Conservation (phyloP, 805 yeast species). For the Candida ortonii region DNA sequence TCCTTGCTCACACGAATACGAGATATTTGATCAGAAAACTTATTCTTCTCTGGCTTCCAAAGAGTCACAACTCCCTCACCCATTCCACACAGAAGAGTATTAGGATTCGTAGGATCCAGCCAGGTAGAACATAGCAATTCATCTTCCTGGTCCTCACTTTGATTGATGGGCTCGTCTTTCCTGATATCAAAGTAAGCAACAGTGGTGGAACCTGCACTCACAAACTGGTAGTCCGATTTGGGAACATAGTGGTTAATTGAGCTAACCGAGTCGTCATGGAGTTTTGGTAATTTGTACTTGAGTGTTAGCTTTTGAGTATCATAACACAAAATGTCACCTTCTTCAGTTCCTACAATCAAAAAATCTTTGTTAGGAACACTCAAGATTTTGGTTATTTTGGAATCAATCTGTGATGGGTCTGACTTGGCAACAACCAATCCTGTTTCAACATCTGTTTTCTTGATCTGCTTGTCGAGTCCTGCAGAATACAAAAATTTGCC, state of each 20-base stretch:
- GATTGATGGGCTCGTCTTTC: constrained; percentile 50
- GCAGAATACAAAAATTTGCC: constrained; percentile 62
- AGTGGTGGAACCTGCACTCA: constrained; percentile 80
- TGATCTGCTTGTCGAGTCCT: constrained; percentile 78
- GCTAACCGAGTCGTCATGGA: constrained; percentile 78
- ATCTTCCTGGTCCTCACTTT: constrained; percentile 90
- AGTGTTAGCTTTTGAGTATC: constrained; percentile 50
- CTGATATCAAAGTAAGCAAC: constrained; percentile 76
- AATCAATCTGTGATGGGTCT: constrained; percentile 13
- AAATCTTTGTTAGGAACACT: constrained; percentile 47
- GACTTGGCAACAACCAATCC: constrained; percentile 72
- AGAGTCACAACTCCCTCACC: constrained; percentile 85
- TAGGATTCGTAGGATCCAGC: constrained; percentile 58
- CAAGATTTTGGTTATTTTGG: constrained; percentile 40
- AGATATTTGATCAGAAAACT: constrained; percentile 71
- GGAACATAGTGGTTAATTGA: constrained; percentile 68
- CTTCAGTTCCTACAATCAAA: constrained; percentile 62
- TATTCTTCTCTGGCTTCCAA: constrained; percentile 75
- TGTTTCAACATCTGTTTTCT: constrained; percentile 64
- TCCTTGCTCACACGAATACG: constrained; percentile 62
- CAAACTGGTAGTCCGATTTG: constrained; percentile 72
- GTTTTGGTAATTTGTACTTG: constrained; percentile 47
- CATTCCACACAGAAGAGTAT: constrained; percentile 66
- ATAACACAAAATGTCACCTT: constrained; percentile 61
- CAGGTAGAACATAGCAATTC: constrained; percentile 77